A percentile compares a stretch with the other conserved stretches of the same genome.
Evolutionary conservation across 1,284 basidiomycete genomes (phyloP).

Genomic region (Coniophora puteana): DNA sequence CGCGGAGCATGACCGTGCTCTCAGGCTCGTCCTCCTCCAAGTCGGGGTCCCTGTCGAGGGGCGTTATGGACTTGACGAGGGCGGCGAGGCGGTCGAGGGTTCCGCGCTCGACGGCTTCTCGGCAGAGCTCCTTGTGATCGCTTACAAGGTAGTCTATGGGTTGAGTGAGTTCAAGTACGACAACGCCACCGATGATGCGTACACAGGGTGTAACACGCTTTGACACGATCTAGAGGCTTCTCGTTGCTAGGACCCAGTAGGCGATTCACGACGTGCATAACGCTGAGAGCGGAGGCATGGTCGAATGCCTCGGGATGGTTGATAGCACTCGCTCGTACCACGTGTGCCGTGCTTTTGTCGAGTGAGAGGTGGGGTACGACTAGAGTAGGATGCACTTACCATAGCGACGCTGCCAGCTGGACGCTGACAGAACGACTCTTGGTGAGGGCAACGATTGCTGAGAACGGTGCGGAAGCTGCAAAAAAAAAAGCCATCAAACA

Average conservation of each 20-base stretch:
- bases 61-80: constrained; percentile 51
- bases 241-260: constrained; percentile 45
- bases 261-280: constrained; percentile 62
- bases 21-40: constrained; percentile 64
- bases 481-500: constrained; percentile 2
- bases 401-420: constrained; percentile 64
- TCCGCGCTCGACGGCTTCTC: constrained; percentile 61
- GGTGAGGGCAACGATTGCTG: constrained; percentile 41
- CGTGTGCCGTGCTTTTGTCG: constrained; percentile 47
- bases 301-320: constrained; percentile 32
- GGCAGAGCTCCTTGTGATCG: constrained; percentile 66
- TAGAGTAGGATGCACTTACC: constrained; percentile 39
- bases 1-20: constrained; percentile 52
- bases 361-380: not conserved
- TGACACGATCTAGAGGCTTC: constrained; percentile 40
- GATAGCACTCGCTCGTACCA: constrained; percentile 44
- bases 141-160: constrained; percentile 62
- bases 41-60: constrained; percentile 34
- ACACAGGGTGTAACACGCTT: constrained; percentile 75
- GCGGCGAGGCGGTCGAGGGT: constrained; percentile 46
- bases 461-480: constrained; percentile 32
- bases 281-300: constrained; percentile 43
- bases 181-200: constrained; percentile 16
- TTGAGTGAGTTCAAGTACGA: not conserved
- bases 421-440: constrained; percentile 55